Base-by-base conservation (phyloP, 169 alveolate genomes). In the Theileria parva region DNA sequence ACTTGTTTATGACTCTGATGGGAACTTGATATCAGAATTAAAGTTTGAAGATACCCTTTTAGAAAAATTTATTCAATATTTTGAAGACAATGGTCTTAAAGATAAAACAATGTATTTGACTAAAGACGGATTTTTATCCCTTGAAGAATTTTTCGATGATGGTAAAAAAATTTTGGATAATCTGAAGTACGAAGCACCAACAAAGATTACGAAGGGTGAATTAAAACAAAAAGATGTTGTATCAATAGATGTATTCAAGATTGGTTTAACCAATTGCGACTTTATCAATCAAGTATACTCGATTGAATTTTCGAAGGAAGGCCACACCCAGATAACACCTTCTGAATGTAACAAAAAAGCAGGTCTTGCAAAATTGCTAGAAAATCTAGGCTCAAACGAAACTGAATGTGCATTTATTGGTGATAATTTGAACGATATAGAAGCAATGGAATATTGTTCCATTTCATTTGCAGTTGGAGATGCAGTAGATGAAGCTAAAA, bases 391-490 rank as follows among this genome's bases (percentile, higher is more conserved):
- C 25, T 63, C 71, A 6, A 30, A 27, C 19, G 77, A 72, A 6
- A 48, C n/a, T 44, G 84, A 71, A 12, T 69, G 86, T 37, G 91
- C 74, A 1, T 77, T 44, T 61, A 80, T 80, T 1, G 88, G 88
- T 17, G 88, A 80, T 53, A 65, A 69, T 13, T 17, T n/a, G 17
- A 80, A 80, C 39, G 88, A 80, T 39, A 2, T 75, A 1, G 88
- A 80, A 23, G 39, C 65, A 13, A 37, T 80, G 88, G 55, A 74
- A 68, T 44, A 59, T 32, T 32, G 69, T 11, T 23, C 57, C 3
- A 2, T 23, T 15, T 80, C 88, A 25, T 80, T 73, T 67, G 88
- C 88, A 12, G 84, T 80, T n/a, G 88, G 74, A 0, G 65, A 74
- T 39, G 88, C 85, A 23, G 11, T 23, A 0, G 74, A 74, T 21